A percentile compares a stretch with the other conserved stretches of the same genome.
These are phyloP conservation scores for Prunus davidiana DNA, from an alignment of 306 rosid species.

Conservation along the genomic window DNA sequence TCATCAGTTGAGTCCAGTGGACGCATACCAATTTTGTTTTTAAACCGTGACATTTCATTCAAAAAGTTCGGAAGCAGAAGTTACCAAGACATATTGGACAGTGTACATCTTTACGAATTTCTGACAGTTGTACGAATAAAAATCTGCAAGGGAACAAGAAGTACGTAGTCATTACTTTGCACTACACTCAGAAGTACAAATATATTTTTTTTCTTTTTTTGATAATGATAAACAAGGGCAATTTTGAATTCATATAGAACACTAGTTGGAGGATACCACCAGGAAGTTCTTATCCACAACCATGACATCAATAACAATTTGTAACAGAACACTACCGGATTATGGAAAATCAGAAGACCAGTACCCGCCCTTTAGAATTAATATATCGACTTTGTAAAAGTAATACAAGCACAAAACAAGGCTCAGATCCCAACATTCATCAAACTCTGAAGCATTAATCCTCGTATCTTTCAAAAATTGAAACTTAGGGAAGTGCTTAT, in stretches of 20 bases:
- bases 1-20: conserved; percentile 5
- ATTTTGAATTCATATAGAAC: not conserved
- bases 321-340: not conserved
- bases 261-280: not conserved
- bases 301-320: not conserved
- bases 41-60: not conserved
- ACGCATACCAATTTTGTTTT: not conserved
- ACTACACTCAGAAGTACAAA: not conserved
- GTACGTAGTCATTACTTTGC: conserved; percentile 14
- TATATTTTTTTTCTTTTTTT: not conserved
- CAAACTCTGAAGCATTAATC: conserved; percentile 28
- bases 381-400: not conserved
- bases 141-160: conserved; percentile 52
- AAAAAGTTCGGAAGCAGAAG: conserved; percentile 28
- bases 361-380: not conserved
- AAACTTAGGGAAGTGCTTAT: too few species aligned
- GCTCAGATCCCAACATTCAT: conserved; percentile 55
- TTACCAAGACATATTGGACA: conserved; percentile 97
- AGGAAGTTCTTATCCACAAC: too few species aligned
- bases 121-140: conserved; percentile 52
- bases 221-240: not conserved
- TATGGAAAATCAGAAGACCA: not conserved
- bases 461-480: too few species aligned
- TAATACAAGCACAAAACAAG: conserved; percentile 14
- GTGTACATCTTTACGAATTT: conserved; percentile 83